phyloP scores from a whole-genome alignment of 495 filamentous ascomycete species.

The Trichocladium antarcticum region DNA sequence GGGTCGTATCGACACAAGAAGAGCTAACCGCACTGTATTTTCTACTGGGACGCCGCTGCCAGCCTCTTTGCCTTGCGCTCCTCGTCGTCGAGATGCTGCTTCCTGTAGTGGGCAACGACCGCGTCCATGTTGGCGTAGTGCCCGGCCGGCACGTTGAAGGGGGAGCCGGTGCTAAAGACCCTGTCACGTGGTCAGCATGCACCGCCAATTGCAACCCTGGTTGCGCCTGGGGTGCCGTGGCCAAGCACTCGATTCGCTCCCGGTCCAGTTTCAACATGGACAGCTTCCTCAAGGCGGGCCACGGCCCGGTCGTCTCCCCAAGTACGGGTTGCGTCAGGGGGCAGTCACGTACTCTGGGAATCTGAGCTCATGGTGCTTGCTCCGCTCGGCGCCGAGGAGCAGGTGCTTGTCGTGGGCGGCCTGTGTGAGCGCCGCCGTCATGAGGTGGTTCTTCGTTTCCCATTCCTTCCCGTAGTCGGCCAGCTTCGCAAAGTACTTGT shows the following conservation, averaged over 20 bases:
- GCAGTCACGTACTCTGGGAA: conserved; percentile 38
- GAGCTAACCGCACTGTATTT: conserved; percentile 3
- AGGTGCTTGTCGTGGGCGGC: conserved; percentile 42
- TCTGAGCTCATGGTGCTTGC: conserved; percentile 31
- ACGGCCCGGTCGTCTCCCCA: neutral
- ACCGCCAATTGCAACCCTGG: conserved; percentile 7
- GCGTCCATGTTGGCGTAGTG: conserved; percentile 34
- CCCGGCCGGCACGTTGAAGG: conserved; percentile 37
- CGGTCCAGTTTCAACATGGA: neutral
- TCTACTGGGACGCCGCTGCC: conserved; percentile 18
- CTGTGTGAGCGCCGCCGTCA: conserved; percentile 33
- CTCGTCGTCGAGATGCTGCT: conserved; percentile 37
- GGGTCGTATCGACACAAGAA: conserved; percentile 6
- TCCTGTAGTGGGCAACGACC: conserved; percentile 38
- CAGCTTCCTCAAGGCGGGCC: neutral
- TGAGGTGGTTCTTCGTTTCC: conserved; percentile 33
- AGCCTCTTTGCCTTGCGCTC: conserved; percentile 37
- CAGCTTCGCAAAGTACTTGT: conserved; percentile 25
- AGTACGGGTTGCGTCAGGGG: neutral
- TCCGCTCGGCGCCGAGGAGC: conserved; percentile 24
- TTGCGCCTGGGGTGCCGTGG: neutral
- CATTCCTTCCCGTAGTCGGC: conserved; percentile 30
- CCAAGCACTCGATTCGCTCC: neutral
- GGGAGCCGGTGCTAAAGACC: conserved; percentile 33
- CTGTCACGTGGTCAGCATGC: conserved; percentile 28